Base-by-base conservation (phyloP, 495 filamentous ascomycete genomes). In the Chaetomium fimeti region DNA sequence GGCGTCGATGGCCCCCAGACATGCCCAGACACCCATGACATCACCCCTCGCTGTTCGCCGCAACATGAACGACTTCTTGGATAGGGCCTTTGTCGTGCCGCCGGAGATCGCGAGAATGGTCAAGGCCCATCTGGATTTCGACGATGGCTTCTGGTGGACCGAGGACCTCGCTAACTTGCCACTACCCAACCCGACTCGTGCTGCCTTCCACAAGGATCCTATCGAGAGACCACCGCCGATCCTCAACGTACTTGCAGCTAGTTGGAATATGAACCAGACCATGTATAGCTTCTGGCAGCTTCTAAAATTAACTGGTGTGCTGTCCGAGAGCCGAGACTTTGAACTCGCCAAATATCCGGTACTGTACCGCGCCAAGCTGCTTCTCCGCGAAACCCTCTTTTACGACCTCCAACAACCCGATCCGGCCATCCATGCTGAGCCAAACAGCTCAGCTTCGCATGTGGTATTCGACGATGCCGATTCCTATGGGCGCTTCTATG, bases 111-210 rank as follows among this genome's bases (percentile, higher is more conserved):
- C 72, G 6, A 69, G 73, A 32, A 70, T 78, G 71, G 78, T 80
- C 24, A 80, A 77, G 66, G 64, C 63, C 7, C 66, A 75, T 47
- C 54, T 80, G n/a, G 80, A 82, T 60, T 82, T 79, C 49, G 74
- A 80, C 42, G 80, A 82, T 48, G 77, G 77, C 0, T 82, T 82
- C 52, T 82, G 79, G 79, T 82, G 79, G 79, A 81, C 79, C 20
- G 79, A 82, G 53, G 79, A 82, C 60, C 71, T 80, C 11, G 76
- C 79, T 25, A 78, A 68, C 56, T 62, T 78, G 13, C 78, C 78
- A n/a, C 77, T 74, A 51, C 65, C 73, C 5, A 81, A 79, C 63
- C 79, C 77, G 6, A 72, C 76, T 7, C 64, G 75, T 15, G 74
- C 78, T 11, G 74, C 72, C 16, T 81, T 76, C 66, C 74, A 72